phyloP scores from a whole-genome alignment of 2,329 filamentous ascomycete species.

The Aspergillus viridinutans region DNA sequence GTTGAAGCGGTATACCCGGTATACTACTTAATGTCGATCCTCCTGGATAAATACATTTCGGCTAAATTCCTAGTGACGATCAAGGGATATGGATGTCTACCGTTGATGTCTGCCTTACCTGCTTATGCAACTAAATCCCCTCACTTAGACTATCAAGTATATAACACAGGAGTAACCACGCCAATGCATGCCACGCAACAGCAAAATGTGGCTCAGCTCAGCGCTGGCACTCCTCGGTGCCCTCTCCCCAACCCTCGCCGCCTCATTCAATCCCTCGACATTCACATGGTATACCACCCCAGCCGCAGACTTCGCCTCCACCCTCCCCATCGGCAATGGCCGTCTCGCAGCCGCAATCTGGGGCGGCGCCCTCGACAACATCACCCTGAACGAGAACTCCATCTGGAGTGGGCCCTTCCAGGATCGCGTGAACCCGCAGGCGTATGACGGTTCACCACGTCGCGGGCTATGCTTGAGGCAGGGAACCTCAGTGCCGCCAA shows the following conservation, averaged over 20 bases:
- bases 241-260: neutral
- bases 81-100: neutral
- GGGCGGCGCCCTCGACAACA: constrained; percentile 8
- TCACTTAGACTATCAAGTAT: neutral
- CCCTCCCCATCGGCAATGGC: constrained; percentile 18
- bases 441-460: neutral
- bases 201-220: neutral
- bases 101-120: no score
- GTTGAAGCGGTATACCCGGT: neutral
- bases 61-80: neutral
- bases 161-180: neutral
- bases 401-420: constrained; percentile 18
- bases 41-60: neutral
- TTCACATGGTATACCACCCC: constrained; percentile 16
- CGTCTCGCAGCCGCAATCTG: constrained; percentile 16
- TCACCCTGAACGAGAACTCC: constrained; percentile 19
- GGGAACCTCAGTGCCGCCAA: constrained; percentile 7
- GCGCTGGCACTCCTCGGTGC: neutral
- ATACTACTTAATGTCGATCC: neutral
- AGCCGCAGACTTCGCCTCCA: constrained; percentile 14
- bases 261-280: constrained; percentile 6
- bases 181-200: neutral
- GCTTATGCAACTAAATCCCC: no score
- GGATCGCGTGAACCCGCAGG: constrained; percentile 10
- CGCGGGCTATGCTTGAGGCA: constrained; percentile 1